Percentiles rank a stretch among this genome's conserved stretches.
Conservation (phyloP, 768 basidiomycete species). For the Trametes coccinea region DNA sequence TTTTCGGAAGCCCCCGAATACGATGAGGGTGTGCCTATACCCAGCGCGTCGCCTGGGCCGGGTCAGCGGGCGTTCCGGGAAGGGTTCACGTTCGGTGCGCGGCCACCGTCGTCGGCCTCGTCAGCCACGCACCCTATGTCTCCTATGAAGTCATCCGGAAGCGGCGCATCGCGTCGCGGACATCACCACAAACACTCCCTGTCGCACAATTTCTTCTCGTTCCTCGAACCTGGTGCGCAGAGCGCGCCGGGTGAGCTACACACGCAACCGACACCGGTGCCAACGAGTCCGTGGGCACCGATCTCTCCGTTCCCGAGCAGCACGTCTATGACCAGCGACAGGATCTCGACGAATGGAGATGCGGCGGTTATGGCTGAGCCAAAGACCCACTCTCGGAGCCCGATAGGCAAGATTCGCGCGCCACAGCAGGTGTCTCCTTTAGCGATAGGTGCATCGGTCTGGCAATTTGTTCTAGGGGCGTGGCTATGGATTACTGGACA, state of each 20-base stretch:
- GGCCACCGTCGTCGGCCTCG: constrained; percentile 40
- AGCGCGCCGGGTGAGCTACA: constrained; percentile 42
- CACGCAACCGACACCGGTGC: constrained; percentile 59
- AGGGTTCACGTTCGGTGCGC: constrained; percentile 67
- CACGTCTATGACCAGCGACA: constrained; percentile 6
- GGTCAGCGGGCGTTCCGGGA: constrained; percentile 44
- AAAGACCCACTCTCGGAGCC: constrained; percentile 15
- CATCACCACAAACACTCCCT: constrained; percentile 94
- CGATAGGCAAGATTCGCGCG: constrained; percentile 23
- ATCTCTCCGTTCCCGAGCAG: constrained; percentile 42
- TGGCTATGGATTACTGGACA: constrained; percentile 90
- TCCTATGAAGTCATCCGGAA: constrained; percentile 29
- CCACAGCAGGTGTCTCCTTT: constrained; percentile 18
- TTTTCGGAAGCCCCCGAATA: constrained; percentile 1
- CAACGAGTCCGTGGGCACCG: constrained; percentile 69
- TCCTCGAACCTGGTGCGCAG: constrained; percentile 73
- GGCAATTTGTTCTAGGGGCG: constrained; percentile 63
- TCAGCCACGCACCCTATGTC: constrained; percentile 28
- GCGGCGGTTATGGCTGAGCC: constrained; percentile 1
- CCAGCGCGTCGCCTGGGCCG: constrained; percentile 42
- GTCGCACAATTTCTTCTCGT: constrained; percentile 95
- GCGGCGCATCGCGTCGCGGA: constrained; percentile 52
- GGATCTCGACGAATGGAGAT: constrained; percentile 8
- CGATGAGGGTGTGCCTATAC: constrained; percentile 44
- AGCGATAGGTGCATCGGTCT: constrained; percentile 15